These are phyloP conservation scores for Kodamaea jinghongensis DNA, from an alignment of 805 yeast species.

Conservation along the genomic window DNA sequence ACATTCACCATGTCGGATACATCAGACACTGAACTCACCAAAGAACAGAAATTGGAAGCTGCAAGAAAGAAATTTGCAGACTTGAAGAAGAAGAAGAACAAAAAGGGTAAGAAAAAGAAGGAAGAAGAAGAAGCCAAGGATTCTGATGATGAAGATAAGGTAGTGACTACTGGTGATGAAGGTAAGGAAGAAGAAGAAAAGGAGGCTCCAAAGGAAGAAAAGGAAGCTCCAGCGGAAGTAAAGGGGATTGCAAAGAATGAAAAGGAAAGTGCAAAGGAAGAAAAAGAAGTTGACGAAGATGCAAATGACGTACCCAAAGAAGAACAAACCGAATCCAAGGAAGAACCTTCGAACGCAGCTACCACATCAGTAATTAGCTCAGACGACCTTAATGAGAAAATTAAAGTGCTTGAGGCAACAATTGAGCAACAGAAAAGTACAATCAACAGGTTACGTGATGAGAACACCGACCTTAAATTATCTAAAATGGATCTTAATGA, in stretches of 20 bases:
- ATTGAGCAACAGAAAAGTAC: constrained; percentile 33
- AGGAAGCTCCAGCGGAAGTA: constrained; percentile 14
- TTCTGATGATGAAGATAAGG: constrained; percentile 10
- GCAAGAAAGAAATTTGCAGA: constrained; percentile 75
- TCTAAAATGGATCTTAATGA: constrained; percentile 38
- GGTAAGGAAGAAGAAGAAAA: constrained; percentile 8
- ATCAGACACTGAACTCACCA: constrained; percentile 28
- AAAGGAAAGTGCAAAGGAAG: constrained; percentile 10
- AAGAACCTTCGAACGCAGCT: constrained; percentile 2
- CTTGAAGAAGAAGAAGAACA: constrained; percentile 56
- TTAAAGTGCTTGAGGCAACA: constrained; percentile 20
- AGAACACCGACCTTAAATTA: constrained; percentile 41
- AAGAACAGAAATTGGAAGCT: constrained; percentile 66
- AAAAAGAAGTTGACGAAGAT: constrained; percentile 9
- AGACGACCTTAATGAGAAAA: constrained; percentile 9
- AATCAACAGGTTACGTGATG: constrained; percentile 37
- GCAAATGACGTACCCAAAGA: constrained; percentile 4
- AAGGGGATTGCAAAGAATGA: constrained; percentile 10
- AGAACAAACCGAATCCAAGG: constrained; percentile 10
- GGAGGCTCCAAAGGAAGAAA: constrained; percentile 6
- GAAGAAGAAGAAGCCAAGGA: constrained; percentile 29
- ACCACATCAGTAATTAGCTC: constrained; percentile 4
- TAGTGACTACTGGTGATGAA: constrained; percentile 12
- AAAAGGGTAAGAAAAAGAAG: constrained; percentile 50
- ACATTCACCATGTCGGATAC: constrained; percentile 8